Evolutionary conservation across 257 asterid genomes (phyloP).

Genomic region (Lavandula angustifolia): DNA sequence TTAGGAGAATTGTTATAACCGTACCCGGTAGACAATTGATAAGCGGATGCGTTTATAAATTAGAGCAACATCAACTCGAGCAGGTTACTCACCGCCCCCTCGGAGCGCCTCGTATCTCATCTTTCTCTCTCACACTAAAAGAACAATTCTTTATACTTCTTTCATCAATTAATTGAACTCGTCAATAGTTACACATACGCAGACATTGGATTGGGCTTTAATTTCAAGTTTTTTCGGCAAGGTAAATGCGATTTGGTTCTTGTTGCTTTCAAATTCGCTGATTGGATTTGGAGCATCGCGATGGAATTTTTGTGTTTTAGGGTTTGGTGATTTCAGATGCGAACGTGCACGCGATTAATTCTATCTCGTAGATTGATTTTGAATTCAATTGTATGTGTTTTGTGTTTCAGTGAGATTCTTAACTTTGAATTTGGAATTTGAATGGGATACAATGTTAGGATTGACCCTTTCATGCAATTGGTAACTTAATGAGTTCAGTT

Average conservation of each 20-base stretch:
- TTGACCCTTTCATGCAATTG: constrained; percentile 28
- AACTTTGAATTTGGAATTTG: no score
- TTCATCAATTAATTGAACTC: constrained; percentile 17
- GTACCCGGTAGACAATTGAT: constrained; percentile 28
- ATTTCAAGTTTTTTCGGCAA: constrained; percentile 10
- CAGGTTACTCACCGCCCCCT: constrained; percentile 32
- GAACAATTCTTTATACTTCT: neutral
- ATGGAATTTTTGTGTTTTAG: no score
- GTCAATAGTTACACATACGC: constrained; percentile 4
- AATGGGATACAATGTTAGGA: constrained; percentile 28
- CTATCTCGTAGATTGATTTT: no score
- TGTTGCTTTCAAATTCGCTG: constrained; percentile 15
- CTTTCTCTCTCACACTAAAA: neutral
- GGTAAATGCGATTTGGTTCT: constrained; percentile 31
- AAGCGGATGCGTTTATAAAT: constrained; percentile 16
- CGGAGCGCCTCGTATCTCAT: constrained; percentile 39
- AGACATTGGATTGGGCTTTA: constrained; percentile 10
- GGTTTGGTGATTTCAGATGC: no score
- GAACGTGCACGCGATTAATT: no score
- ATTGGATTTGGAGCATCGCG: constrained; percentile 21
- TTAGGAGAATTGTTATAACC: neutral
- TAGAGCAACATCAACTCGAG: constrained; percentile 19
- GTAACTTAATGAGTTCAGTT: constrained; percentile 27
- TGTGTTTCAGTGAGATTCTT: no score
- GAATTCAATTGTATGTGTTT: no score